These are phyloP conservation scores for Amphichorda felina DNA, from an alignment of 2,329 filamentous ascomycete species.

Conservation along the genomic window DNA sequence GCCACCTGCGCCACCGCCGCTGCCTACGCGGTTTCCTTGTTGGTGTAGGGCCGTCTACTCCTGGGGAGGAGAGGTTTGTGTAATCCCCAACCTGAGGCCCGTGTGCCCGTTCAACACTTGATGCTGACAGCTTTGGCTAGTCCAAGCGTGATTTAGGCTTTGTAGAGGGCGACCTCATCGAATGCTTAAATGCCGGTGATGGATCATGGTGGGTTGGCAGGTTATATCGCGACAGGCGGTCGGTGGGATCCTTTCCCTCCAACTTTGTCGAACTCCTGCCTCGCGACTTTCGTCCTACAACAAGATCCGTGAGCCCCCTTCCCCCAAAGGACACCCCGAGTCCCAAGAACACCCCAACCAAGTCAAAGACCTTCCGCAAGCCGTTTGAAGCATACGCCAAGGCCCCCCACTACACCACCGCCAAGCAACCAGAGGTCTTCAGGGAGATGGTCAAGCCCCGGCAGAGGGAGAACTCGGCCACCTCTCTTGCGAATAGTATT, in stretches of 20 bases:
- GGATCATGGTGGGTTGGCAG: constrained; percentile 98
- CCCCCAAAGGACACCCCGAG: constrained; percentile 40
- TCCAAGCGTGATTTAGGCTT: constrained; percentile 92
- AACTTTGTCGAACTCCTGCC: constrained; percentile 93
- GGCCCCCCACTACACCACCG: constrained; percentile 53
- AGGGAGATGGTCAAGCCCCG: constrained; percentile 26
- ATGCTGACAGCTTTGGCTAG: constrained; percentile 23
- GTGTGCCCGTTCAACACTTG: background rate
- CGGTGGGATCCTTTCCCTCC: constrained; percentile 87
- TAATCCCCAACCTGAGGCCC: too few species aligned
- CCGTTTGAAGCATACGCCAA: constrained; percentile 57
- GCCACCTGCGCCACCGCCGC: constrained; percentile 35
- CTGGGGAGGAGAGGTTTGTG: constrained; percentile 44
- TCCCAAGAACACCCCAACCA: constrained; percentile 41
- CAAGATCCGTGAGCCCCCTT: constrained; percentile 48
- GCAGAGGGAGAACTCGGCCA: constrained; percentile 27
- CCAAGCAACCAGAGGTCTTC: constrained; percentile 48
- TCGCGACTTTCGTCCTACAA: constrained; percentile 69
- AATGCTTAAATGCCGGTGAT: constrained; percentile 95
- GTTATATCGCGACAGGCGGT: constrained; percentile 76
- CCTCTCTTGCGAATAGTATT: constrained; percentile 17
- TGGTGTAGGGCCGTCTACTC: constrained; percentile 89
- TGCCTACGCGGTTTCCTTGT: constrained; percentile 76
- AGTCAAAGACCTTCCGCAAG: constrained; percentile 52
- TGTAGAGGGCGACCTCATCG: constrained; percentile 93